phyloP scores from a whole-genome alignment of 345 rosid genomes.

The Moricandia arvensis region DNA sequence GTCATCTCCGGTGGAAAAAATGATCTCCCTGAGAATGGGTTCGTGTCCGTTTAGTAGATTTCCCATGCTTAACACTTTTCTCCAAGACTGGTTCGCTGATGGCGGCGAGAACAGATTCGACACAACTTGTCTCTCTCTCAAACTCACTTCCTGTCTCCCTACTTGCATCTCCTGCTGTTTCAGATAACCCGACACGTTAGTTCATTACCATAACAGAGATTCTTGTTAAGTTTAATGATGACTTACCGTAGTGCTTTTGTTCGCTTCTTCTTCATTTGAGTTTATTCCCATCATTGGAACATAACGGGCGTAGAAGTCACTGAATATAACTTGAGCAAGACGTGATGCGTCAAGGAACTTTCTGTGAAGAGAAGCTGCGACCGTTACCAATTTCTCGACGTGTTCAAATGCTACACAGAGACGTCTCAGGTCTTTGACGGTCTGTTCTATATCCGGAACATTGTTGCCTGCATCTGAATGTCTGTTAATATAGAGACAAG shows the following conservation, averaged over 20 bases:
- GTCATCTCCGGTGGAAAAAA: conserved; percentile 62
- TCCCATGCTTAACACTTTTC: conserved; percentile 96
- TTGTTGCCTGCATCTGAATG: conserved; percentile 53
- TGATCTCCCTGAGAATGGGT: conserved; percentile 74
- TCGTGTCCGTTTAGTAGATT: conserved; percentile 95
- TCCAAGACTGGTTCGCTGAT: conserved; percentile 86
- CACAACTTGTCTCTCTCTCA: conserved; percentile 55
- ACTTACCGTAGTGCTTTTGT: conserved; percentile 30
- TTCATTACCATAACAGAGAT: background rate
- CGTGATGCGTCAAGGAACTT: conserved; percentile 71
- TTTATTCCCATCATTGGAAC: conserved; percentile 61
- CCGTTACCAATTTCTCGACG: conserved; percentile 67
- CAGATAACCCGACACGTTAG: conserved; percentile 4
- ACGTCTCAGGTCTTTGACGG: conserved; percentile 62
- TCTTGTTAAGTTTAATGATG: background rate
- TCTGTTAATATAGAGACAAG: conserved; percentile 12
- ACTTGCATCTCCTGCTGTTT: conserved; percentile 57
- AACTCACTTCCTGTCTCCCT: conserved; percentile 49
- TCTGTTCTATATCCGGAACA: conserved; percentile 49
- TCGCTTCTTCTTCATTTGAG: conserved; percentile 40
- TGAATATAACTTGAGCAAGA: conserved; percentile 72
- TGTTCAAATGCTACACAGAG: conserved; percentile 66
- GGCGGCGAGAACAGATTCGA: conserved; percentile 78
- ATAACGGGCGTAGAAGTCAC: conserved; percentile 56
- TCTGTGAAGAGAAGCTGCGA: conserved; percentile 87